Evolutionary conservation across 164 flowering plant species (phyloP).

Genomic region (Stephania japonica): DNA sequence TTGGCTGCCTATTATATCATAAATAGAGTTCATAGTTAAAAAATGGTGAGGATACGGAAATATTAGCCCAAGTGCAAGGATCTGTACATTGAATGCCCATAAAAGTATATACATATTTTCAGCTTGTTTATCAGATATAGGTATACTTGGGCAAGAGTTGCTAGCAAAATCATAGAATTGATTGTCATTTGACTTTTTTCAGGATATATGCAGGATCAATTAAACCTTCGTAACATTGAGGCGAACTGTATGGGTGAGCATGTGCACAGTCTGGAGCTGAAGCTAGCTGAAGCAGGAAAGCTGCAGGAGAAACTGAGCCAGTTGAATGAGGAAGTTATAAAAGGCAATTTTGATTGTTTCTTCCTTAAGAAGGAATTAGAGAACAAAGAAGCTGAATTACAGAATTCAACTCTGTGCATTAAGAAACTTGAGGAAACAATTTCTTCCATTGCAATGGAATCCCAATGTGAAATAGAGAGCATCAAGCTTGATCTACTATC

Average conservation of each 20-base stretch:
- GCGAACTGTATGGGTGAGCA: slow-evolving; percentile 47
- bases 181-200: slow-evolving; percentile 11
- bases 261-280: slow-evolving; percentile 46
- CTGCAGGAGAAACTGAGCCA: slow-evolving; percentile 33
- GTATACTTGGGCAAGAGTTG: background rate
- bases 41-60: no score
- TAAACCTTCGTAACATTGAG: slow-evolving; percentile 48
- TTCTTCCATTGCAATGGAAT: slow-evolving; percentile 55
- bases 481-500: slow-evolving; percentile 60
- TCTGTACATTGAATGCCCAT: background rate
- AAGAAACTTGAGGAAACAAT: slow-evolving; percentile 59
- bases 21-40: no score
- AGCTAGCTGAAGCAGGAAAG: slow-evolving; percentile 37
- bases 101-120: background rate
- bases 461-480: slow-evolving; percentile 82
- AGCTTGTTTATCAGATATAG: no score
- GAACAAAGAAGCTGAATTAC: slow-evolving; percentile 44
- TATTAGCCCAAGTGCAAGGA: background rate
- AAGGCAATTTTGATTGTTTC: slow-evolving; percentile 36
- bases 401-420: slow-evolving; percentile 29
- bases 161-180: background rate
- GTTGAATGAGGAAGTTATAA: slow-evolving; percentile 44
- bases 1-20: no score
- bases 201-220: slow-evolving; percentile 78
- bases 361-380: slow-evolving; percentile 44